Conservation (phyloP, 78 protist species). For the Dictyostelium purpureum region DNA sequence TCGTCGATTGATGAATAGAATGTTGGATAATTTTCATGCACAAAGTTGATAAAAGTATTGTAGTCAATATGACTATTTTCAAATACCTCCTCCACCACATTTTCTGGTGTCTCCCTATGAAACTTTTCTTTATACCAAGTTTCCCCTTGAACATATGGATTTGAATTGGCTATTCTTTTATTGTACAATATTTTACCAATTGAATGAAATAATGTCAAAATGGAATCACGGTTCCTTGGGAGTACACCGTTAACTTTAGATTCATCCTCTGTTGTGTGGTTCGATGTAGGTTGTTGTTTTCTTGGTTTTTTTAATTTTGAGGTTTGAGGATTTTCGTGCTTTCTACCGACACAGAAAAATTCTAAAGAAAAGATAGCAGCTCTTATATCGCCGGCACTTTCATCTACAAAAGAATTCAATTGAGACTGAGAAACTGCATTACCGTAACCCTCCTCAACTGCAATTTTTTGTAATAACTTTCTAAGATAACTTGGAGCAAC, state of each 20-base stretch:
- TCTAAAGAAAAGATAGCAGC: constrained; percentile 57
- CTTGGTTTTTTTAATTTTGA: background rate
- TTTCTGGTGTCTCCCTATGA: constrained; percentile 21
- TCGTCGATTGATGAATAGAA: constrained; percentile 50
- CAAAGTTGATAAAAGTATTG: background rate
- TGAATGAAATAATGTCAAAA: constrained; percentile 28
- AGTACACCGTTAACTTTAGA: background rate
- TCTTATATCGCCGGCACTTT: constrained; percentile 65
- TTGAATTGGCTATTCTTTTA: constrained; percentile 1
- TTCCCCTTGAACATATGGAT: background rate
- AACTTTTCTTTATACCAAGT: constrained; percentile 40
- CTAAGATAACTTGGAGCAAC: constrained; percentile 24
- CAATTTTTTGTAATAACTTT: background rate
- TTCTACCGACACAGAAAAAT: constrained; percentile 48
- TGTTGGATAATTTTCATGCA: constrained; percentile 45
- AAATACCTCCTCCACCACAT: constrained; percentile 25
- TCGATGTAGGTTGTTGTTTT: background rate
- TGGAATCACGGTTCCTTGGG: background rate
- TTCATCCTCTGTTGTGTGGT: background rate
- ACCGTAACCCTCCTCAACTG: constrained; percentile 16
- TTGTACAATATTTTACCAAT: constrained; percentile 58
- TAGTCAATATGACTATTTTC: constrained; percentile 45
- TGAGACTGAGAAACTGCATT: background rate
- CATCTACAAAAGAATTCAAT: constrained; percentile 14
- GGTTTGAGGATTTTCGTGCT: background rate